phyloP scores from a whole-genome alignment of 306 rosid genomes.

The Trichosanthes cucumerina region DNA sequence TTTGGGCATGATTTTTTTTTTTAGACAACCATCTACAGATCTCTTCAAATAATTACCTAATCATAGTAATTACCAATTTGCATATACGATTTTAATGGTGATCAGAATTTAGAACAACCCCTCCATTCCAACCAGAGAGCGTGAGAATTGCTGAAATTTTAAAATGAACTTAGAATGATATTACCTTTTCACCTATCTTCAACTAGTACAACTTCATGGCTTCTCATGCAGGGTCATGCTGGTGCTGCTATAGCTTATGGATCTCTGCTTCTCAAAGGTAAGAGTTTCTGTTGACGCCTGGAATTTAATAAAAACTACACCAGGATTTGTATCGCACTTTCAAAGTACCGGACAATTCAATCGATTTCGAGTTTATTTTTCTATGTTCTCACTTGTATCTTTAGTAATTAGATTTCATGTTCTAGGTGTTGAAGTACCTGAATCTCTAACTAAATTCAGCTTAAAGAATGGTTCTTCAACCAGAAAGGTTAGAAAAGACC shows the following conservation, averaged over 20 bases:
- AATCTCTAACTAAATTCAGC: constrained; percentile 38
- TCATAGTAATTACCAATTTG: background rate
- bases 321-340: background rate
- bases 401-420: constrained; percentile 3
- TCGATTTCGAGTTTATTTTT: background rate
- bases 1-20: background rate
- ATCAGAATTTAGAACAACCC: background rate
- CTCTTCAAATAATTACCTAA: background rate
- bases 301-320: background rate
- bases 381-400: background rate
- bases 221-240: constrained; percentile 59
- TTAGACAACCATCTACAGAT: background rate
- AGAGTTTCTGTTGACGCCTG: background rate
- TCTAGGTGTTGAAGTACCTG: constrained; percentile 68
- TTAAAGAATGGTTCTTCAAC: constrained; percentile 32
- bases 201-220: background rate
- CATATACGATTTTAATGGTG: background rate
- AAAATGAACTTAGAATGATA: background rate
- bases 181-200: background rate
- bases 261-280: constrained; percentile 88
- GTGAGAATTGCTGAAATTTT: background rate
- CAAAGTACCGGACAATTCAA: background rate
- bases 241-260: constrained; percentile 93
- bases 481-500: constrained; percentile 30
- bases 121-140: background rate